Evolutionary conservation across 2,329 filamentous ascomycete species (phyloP), one percentile per base, ranked within the genome.

Genomic region (Venturia carpophila): DNA sequence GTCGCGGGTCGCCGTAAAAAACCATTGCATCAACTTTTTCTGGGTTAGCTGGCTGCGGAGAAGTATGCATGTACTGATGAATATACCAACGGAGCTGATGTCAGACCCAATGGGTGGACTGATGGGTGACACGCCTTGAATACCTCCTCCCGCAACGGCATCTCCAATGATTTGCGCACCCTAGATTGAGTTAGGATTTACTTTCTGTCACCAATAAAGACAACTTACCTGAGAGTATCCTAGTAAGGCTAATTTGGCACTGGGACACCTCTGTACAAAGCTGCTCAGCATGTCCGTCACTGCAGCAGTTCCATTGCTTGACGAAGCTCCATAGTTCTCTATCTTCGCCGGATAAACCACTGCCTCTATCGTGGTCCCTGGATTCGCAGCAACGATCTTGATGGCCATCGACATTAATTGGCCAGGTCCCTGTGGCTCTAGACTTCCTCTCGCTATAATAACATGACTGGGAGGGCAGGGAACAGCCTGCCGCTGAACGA

Each of bases 321-420:
- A 47, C 30, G 42, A 47, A 37, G 43, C 61, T 6, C 30, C 61
- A 21, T 63, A 63, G 9, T 63, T 63, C 27, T 63, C 61, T 24
- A 52, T 52, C 21, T 41, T 63, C 21, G 61, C 61, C 21, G 61
- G 61, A 52, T 63, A 63, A 13, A 63, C 61, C 19, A 63, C 43
- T 3, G 24, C 17, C 21, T 63, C 42, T 17, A 63, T 30, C 7
- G 61, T 63, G 3, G 41, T 63, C 6, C 61, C 61, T 15, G 61
- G 61, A 39, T 49, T 63, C 5, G 19, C 39, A 13, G 24, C 21
- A n/a, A 63, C 49, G 21, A 63, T 49, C 42, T 52, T 47, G 11
- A 49, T 27, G 21, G 61, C 61, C n/a, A 63, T 21, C 5, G 58
- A 24, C 37, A 60, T 60, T n/a, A 60, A 17, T 21, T 39, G 41